Evolutionary conservation across 768 basidiomycete genomes (phyloP), one percentile per base, ranked within the genome.

Genomic region (Mycena amicta): DNA sequence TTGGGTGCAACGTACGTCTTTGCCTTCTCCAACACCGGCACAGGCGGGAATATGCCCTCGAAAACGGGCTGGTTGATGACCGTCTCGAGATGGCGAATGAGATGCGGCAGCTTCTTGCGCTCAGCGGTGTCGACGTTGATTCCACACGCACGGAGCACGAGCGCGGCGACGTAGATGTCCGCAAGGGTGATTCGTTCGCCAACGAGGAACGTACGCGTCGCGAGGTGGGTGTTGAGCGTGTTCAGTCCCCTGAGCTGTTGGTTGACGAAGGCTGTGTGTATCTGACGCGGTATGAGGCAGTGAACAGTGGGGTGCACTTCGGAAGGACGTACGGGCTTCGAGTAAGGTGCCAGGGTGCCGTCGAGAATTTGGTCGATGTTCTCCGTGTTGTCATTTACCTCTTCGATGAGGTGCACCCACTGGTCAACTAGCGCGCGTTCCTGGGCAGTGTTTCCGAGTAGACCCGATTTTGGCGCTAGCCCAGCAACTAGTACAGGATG

Each of bases 121-220:
- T 77, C 68, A 40, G 82, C 65, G 18, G 87, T 83, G 67, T 93
- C 95, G 66, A 94, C 62, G 61, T 83, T 83, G 63, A 76, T n/a
- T 23, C 67, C 53, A 68, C 84, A 83, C 2, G 81, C 80, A 60
- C 79, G 78, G 63, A 79, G 79, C 60, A 93, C 70, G 69, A 82
- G 63, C 52, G 79, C 72, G 33, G 90, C 92, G 63, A 92, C 66
- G 69, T 73, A 71, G 74, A 99, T 72, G 68, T 99, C 97, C 62
- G 95, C 97, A 47, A 96, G 82, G 61, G 94, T 93, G 81, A 98
- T 90, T 69, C 96, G 92, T 72, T 99, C 93, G 64, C 88, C 89
- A 55, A 94, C 94, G 68, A 98, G 83, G 84, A 87, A 98, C 46
- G 96, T 99, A 69, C 83, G 86, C 56, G 84, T 80, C 50, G 79